These are phyloP conservation scores for Paraphoma sp. DNA, from an alignment of 2,329 filamentous ascomycete genomes.

Conservation along the genomic window DNA sequence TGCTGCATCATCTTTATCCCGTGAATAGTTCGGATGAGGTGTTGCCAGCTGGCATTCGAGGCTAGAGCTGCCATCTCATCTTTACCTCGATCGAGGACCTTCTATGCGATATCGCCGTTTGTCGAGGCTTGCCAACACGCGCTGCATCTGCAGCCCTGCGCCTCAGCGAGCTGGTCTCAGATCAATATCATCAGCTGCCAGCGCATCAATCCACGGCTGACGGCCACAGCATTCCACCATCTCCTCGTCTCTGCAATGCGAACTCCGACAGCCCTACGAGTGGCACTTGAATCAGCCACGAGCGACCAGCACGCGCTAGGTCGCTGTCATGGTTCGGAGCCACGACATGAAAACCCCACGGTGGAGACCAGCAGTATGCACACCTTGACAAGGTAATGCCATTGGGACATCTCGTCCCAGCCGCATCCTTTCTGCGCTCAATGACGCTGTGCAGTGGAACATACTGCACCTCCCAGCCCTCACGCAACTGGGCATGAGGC, in stretches of 20 bases:
- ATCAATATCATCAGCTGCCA: slow-evolving; percentile 28
- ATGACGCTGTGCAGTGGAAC: slow-evolving; percentile 16
- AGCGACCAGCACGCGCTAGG: slow-evolving; percentile 24
- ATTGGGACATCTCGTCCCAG: slow-evolving; percentile 13
- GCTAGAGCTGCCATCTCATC: slow-evolving; percentile 28
- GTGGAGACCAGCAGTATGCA: slow-evolving; percentile 22
- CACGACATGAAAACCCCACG: slow-evolving; percentile 22
- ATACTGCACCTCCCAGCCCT: slow-evolving; percentile 17
- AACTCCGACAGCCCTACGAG: slow-evolving; percentile 14
- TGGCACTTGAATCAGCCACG: slow-evolving; percentile 26
- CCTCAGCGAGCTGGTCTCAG: slow-evolving; percentile 24
- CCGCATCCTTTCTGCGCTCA: slow-evolving; percentile 9
- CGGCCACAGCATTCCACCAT: slow-evolving; percentile 20
- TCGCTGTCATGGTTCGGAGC: slow-evolving; percentile 8
- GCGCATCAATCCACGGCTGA: slow-evolving; percentile 29
- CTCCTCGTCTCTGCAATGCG: slow-evolving; percentile 11
- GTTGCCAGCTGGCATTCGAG: slow-evolving; percentile 48
- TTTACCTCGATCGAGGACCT: slow-evolving; percentile 24
- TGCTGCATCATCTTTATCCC: slow-evolving; percentile 37
- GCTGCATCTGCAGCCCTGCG: slow-evolving; percentile 29
- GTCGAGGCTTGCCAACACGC: slow-evolving; percentile 19
- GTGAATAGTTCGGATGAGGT: slow-evolving; percentile 34
- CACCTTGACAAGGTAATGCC: slow-evolving; percentile 20
- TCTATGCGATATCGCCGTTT: slow-evolving; percentile 22
- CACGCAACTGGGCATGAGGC: not conserved